phyloP scores from a whole-genome alignment of 768 basidiomycete species.

The Exidia glandulosa region DNA sequence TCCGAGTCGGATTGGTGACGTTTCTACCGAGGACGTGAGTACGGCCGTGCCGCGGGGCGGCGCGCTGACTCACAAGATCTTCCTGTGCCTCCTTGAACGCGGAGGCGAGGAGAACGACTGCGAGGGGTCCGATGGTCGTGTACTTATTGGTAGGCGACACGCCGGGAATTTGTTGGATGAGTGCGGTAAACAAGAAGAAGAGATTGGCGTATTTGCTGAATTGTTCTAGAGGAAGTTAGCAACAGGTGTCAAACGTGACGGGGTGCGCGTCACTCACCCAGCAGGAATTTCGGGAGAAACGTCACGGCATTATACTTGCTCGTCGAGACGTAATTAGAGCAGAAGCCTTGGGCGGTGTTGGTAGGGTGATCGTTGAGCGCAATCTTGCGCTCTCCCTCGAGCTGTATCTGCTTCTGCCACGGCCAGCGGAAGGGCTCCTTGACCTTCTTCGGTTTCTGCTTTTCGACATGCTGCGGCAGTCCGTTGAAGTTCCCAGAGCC shows the following conservation, averaged over 20 bases:
- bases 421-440: slow-evolving; percentile 43
- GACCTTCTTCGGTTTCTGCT: slow-evolving; percentile 10
- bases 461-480: slow-evolving; percentile 14
- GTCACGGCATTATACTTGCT: slow-evolving; percentile 87
- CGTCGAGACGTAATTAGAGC: slow-evolving; percentile 80
- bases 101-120: slow-evolving; percentile 79
- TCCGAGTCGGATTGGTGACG: slow-evolving; percentile 92
- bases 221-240: slow-evolving; percentile 53
- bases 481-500: slow-evolving; percentile 30
- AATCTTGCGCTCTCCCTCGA: slow-evolving; percentile 67
- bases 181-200: slow-evolving; percentile 96
- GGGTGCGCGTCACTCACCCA: slow-evolving; percentile 47
- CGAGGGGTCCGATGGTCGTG: slow-evolving; percentile 89
- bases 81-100: slow-evolving; percentile 95
- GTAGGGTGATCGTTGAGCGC: slow-evolving; percentile 66
- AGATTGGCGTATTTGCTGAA: slow-evolving; percentile 98
- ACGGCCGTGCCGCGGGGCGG: neutral
- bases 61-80: slow-evolving; percentile 56
- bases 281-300: slow-evolving; percentile 88
- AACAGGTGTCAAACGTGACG: neutral
- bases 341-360: slow-evolving; percentile 49
- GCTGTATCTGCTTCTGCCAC: slow-evolving; percentile 60
- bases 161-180: slow-evolving; percentile 94
- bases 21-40: slow-evolving; percentile 36
- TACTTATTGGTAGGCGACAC: slow-evolving; percentile 94